These are phyloP conservation scores for Diaporthe sp. DNA, from an alignment of 2,329 filamentous ascomycete genomes.

Conservation along the genomic window DNA sequence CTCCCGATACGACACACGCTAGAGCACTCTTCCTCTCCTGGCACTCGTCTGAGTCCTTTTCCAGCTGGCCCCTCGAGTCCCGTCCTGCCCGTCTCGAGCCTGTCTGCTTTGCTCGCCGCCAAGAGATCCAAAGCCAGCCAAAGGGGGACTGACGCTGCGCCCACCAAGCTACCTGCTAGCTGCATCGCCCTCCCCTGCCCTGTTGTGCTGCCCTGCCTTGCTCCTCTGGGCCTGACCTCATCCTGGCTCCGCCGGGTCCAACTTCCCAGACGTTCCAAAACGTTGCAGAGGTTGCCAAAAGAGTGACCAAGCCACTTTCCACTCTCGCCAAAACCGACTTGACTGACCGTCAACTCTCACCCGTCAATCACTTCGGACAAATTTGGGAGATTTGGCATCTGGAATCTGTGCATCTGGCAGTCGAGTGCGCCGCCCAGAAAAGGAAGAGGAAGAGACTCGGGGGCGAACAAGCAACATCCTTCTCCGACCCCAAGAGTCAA, in stretches of 20 bases:
- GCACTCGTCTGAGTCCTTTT: neutral
- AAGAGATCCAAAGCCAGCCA: constrained; percentile 2
- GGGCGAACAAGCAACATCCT: constrained; percentile 27
- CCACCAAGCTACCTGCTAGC: constrained; percentile 14
- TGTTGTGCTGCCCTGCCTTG: neutral
- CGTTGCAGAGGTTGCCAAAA: constrained; percentile 26
- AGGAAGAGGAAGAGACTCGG: neutral
- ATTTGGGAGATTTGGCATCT: constrained; percentile 11
- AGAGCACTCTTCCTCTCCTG: constrained; percentile 11
- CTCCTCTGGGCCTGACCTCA: constrained; percentile 29
- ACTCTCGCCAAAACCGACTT: constrained; percentile 28
- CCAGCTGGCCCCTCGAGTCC: constrained; percentile 6
- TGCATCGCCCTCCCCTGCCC: constrained; percentile 21
- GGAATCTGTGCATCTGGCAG: neutral
- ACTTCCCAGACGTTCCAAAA: constrained; percentile 30
- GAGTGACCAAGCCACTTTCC: constrained; percentile 18
- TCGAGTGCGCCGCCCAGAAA: neutral
- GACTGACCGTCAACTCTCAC: constrained; percentile 19
- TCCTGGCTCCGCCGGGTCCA: constrained; percentile 30
- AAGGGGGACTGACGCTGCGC: constrained; percentile 19
- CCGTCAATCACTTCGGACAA: constrained; percentile 22
- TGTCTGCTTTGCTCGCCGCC: neutral
- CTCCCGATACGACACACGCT: constrained; percentile 29
- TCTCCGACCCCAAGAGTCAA: constrained; percentile 19
- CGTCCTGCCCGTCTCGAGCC: neutral